Evolutionary conservation across 163 green algal species (phyloP).

Genomic region (Scenedesmus sp.): DNA sequence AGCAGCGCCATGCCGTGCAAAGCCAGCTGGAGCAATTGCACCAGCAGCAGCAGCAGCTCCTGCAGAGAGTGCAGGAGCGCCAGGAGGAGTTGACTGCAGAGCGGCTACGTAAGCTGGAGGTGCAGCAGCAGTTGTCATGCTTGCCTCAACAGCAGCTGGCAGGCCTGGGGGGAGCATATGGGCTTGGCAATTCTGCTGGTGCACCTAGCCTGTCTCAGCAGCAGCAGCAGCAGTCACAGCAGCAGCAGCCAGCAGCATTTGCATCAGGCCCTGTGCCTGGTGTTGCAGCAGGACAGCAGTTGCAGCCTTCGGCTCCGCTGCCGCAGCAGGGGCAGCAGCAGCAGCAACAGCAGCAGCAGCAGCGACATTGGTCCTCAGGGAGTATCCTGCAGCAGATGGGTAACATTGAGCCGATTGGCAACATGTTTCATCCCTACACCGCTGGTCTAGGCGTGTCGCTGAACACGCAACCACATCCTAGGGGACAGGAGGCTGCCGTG

Average conservation of each 20-base stretch:
- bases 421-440: neutral
- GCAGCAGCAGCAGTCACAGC: neutral
- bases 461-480: neutral
- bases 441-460: neutral
- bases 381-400: neutral
- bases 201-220: neutral
- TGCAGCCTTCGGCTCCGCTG: neutral
- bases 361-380: neutral
- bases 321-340: too few species aligned
- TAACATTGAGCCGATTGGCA: neutral
- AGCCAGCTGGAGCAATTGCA: neutral
- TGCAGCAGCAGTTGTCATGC: neutral
- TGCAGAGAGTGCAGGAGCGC: neutral
- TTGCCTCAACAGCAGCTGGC: neutral
- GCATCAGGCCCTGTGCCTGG: neutral
- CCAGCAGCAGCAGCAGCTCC: neutral
- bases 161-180: neutral
- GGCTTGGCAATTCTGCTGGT: neutral
- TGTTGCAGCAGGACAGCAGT: neutral
- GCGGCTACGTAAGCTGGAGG: neutral
- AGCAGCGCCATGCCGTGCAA: neutral
- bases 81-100: neutral
- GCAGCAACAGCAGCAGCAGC: neutral
- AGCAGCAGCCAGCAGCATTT: neutral
- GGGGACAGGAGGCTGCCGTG: neutral